Conservation (phyloP, 2,329 filamentous ascomycete species). For the Ophiocordyceps camponoti-leonardi region DNA sequence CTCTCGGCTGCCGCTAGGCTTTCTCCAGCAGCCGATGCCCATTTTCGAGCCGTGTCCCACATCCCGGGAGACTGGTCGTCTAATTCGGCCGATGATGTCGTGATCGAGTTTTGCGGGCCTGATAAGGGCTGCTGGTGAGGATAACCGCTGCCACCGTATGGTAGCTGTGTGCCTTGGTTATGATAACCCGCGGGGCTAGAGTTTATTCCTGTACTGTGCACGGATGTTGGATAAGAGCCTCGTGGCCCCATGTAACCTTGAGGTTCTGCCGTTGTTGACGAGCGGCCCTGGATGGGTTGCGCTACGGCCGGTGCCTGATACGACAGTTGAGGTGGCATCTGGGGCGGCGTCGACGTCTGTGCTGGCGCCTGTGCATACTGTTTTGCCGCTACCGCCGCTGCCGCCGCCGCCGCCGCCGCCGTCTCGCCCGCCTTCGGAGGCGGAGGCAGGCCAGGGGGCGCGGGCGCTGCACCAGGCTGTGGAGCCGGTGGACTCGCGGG, state of each 20-base stretch:
- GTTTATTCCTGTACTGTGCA: constrained; percentile 12
- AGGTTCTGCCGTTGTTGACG: constrained; percentile 22
- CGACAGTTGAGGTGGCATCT: constrained; percentile 28
- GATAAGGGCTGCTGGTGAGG: constrained; percentile 24
- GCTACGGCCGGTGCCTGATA: constrained; percentile 27
- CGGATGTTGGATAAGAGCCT: constrained; percentile 9
- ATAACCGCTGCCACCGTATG: constrained; percentile 26
- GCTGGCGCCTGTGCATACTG: constrained; percentile 14
- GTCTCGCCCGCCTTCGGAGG: constrained; percentile 34
- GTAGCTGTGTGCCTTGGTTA: constrained; percentile 35
- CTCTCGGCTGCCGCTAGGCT: constrained; percentile 40
- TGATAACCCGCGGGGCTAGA: constrained; percentile 38
- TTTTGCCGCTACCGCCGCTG: constrained; percentile 4
- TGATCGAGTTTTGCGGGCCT: constrained; percentile 8
- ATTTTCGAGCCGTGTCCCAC: constrained; percentile 39
- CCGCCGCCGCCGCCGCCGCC: no score
- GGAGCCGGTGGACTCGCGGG: constrained; percentile 35
- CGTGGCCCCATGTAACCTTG: constrained; percentile 9
- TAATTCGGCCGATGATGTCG: constrained; percentile 7
- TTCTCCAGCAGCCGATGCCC: constrained; percentile 37
- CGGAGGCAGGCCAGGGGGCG: constrained; percentile 27
- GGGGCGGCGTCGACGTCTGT: constrained; percentile 10
- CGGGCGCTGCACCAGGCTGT: constrained; percentile 38
- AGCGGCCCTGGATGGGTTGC: constrained; percentile 25
- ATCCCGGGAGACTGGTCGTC: constrained; percentile 24